phyloP scores from a whole-genome alignment of 306 rosid species.

The Alnus glutinosa region DNA sequence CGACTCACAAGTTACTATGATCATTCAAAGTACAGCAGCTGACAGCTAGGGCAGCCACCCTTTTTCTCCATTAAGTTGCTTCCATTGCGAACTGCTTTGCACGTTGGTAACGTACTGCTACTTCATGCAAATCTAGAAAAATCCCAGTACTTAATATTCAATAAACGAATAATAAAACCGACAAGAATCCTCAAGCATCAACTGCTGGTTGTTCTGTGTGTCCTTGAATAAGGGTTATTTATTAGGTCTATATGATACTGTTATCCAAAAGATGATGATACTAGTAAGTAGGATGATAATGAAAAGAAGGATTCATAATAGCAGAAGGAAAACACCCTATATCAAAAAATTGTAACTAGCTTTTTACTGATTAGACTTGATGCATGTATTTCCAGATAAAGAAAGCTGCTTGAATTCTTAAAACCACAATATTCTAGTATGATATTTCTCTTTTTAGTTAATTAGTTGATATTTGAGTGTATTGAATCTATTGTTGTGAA shows the following conservation, averaged over 20 bases:
- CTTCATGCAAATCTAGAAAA: not conserved
- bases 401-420: constrained; percentile 7
- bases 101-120: not conserved
- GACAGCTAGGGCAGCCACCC: not conserved
- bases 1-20: not conserved
- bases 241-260: no score
- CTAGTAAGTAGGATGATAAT: no score
- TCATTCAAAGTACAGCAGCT: not conserved
- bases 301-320: no score
- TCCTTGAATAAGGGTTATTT: not conserved
- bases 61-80: not conserved
- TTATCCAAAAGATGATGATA: no score
- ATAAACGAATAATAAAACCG: not conserved
- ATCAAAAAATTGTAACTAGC: not conserved
- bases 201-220: not conserved
- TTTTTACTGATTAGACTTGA: not conserved
- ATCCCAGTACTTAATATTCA: not conserved
- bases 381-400: not conserved
- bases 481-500: constrained; percentile 23
- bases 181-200: not conserved
- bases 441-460: not conserved
- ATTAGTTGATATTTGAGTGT: constrained; percentile 17
- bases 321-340: not conserved
- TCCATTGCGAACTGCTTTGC: not conserved
- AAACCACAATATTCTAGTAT: constrained; percentile 15